phyloP scores from a whole-genome alignment of 768 basidiomycete species.

The Agaricus subrufescens region DNA sequence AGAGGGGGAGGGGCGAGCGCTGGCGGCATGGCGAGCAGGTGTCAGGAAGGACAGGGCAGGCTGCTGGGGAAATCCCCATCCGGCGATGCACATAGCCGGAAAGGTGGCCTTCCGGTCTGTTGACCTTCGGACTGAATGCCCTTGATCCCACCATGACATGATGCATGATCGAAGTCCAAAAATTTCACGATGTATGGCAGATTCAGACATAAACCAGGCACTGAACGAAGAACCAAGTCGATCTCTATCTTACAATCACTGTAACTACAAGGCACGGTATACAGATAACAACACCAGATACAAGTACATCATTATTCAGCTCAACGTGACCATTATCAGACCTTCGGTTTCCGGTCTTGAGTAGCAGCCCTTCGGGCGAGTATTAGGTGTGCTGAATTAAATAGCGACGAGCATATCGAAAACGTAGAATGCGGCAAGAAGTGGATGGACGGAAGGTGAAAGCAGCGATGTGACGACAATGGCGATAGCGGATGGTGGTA shows the following conservation, averaged over 20 bases:
- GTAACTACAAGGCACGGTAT: conserved; percentile 6
- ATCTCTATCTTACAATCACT: conserved; percentile 14
- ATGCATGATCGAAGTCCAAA: not conserved
- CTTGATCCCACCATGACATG: not conserved
- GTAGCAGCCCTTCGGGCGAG: conserved; percentile 17
- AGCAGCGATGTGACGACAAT: not conserved
- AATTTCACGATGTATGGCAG: not conserved
- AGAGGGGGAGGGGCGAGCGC: conserved; percentile 22
- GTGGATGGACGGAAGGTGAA: not conserved
- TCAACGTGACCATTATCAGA: not conserved
- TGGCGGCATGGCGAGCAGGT: conserved; percentile 13
- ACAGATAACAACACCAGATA: conserved; percentile 7
- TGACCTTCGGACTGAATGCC: not conserved
- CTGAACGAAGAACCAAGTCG: not conserved
- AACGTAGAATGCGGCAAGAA: conserved; percentile 8
- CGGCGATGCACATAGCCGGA: conserved; percentile 10
- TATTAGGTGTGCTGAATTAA: conserved; percentile 8
- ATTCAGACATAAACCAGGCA: conserved; percentile 13
- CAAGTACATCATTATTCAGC: conserved; percentile 9
- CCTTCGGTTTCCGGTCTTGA: conserved; percentile 11
- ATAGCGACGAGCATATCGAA: conserved; percentile 13
- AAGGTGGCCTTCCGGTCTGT: not conserved
- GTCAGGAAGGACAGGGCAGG: not conserved
- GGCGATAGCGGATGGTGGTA: conserved; percentile 9
- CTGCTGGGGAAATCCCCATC: not conserved